Evolutionary conservation across 164 flowering plant genomes (phyloP).

Genomic region (Berberis vulgaris): DNA sequence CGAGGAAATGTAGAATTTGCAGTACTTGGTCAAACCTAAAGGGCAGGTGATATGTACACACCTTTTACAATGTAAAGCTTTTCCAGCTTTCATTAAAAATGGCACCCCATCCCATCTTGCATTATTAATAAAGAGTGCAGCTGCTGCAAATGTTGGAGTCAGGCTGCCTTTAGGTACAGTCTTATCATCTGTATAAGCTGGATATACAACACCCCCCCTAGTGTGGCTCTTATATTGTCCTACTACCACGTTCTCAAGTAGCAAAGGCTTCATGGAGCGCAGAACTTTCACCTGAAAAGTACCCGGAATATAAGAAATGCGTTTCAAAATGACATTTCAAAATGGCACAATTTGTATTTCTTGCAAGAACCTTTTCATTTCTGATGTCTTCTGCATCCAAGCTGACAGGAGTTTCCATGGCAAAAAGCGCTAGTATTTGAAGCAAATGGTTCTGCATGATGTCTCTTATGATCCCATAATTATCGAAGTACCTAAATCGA

Average conservation of each 20-base stretch:
- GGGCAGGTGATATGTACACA: constrained; percentile 4
- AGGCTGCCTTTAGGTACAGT: constrained; percentile 57
- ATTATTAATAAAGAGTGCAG: constrained; percentile 72
- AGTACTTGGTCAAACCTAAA: too few species aligned
- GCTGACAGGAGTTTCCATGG: constrained; percentile 96
- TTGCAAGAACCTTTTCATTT: constrained; percentile 73
- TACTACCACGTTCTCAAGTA: constrained; percentile 47
- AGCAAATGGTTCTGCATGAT: constrained; percentile 89
- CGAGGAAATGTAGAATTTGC: neutral
- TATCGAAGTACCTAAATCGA: constrained; percentile 55
- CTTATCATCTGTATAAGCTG: constrained; percentile 64
- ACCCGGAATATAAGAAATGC: neutral
- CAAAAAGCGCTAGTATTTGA: constrained; percentile 78
- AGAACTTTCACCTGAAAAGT: constrained; percentile 67
- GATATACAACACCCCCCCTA: constrained; percentile 42
- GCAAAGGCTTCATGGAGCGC: constrained; percentile 60
- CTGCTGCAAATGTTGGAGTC: constrained; percentile 81
- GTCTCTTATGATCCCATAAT: constrained; percentile 86
- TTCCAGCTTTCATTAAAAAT: constrained; percentile 86
- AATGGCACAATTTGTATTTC: neutral
- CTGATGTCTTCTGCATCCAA: constrained; percentile 87
- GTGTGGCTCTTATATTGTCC: constrained; percentile 75
- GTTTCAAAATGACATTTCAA: neutral
- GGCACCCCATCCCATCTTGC: constrained; percentile 98
- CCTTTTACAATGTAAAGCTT: constrained; percentile 60